Conservation (phyloP, 2,329 filamentous ascomycete species). For the Ophiostoma fasciatum region DNA sequence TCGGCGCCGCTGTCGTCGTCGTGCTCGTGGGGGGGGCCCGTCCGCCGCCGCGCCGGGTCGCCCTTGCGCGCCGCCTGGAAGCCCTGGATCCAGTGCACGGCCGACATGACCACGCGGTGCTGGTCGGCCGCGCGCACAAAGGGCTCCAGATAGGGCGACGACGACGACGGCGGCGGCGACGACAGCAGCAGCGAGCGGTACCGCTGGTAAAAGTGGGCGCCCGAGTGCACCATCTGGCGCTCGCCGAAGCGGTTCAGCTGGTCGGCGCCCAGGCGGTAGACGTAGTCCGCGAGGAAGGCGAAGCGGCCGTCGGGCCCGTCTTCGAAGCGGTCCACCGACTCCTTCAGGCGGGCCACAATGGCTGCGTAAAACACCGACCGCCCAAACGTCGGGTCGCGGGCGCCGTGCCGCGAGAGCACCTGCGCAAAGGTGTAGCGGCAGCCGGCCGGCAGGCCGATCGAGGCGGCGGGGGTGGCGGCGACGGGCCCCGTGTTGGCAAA, state of each 20-base stretch:
- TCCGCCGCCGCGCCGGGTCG: slow-evolving; percentile 12
- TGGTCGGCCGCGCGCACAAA: slow-evolving; percentile 30
- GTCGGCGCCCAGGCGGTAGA: slow-evolving; percentile 43
- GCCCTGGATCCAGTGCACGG: slow-evolving; percentile 59
- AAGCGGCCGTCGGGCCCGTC: slow-evolving; percentile 47
- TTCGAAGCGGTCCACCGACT: slow-evolving; percentile 21
- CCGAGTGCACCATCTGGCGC: slow-evolving; percentile 58
- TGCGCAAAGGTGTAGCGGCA: slow-evolving; percentile 71
- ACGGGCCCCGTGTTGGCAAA: no score
- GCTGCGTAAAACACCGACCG: slow-evolving; percentile 51
- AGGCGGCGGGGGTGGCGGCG: no score
- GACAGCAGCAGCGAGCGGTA: slow-evolving; percentile 46
- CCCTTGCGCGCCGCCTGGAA: slow-evolving; percentile 43
- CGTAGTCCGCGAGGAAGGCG: slow-evolving; percentile 56
- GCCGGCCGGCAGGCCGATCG: slow-evolving; percentile 34
- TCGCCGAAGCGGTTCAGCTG: slow-evolving; percentile 50
- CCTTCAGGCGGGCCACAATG: slow-evolving; percentile 52
- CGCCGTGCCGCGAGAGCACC: slow-evolving; percentile 71
- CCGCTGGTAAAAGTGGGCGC: slow-evolving; percentile 57
- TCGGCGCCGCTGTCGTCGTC: slow-evolving; percentile 13
- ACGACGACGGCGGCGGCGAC: not conserved
- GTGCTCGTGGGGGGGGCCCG: slow-evolving; percentile 10
- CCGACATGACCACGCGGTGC: slow-evolving; percentile 37
- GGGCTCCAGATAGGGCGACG: slow-evolving; percentile 26
- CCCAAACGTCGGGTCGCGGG: slow-evolving; percentile 58